Percentiles rank a stretch among this genome's conserved stretches.
These are phyloP conservation scores for Caryocar brasiliense DNA, from an alignment of 441 rosid genomes.

Conservation along the genomic window DNA sequence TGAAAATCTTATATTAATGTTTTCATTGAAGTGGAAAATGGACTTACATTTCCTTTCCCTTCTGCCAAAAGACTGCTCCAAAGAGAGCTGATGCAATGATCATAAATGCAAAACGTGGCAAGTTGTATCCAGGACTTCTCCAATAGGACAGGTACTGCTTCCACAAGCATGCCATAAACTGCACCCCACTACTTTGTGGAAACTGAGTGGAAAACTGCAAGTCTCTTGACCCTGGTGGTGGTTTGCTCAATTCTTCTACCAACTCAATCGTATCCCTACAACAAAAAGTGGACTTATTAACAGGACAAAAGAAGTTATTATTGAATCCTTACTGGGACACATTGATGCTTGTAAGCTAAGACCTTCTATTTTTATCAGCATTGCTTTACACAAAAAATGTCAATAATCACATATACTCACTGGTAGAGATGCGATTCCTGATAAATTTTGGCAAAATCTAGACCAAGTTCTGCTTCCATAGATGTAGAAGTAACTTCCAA, in stretches of 20 bases:
- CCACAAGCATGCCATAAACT: constrained; percentile 57
- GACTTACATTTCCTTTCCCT: constrained; percentile 50
- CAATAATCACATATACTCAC: too few species aligned
- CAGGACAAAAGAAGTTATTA: too few species aligned
- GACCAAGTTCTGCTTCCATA: constrained; percentile 33
- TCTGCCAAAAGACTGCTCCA: constrained; percentile 47
- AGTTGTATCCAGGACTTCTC: constrained; percentile 58
- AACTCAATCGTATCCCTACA: constrained; percentile 33
- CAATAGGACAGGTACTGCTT: constrained; percentile 51
- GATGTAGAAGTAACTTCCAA: constrained; percentile 42
- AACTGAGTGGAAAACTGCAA: constrained; percentile 36
- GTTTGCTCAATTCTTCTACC: constrained; percentile 27
- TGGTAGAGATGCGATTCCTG: constrained; percentile 25
- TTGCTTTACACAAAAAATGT: too few species aligned
- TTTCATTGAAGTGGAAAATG: neutral
- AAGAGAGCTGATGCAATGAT: constrained; percentile 30
- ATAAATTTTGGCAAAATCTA: constrained; percentile 43
- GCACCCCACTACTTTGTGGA: constrained; percentile 46
- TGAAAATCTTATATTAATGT: too few species aligned
- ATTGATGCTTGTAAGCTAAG: too few species aligned
- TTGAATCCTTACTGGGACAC: too few species aligned
- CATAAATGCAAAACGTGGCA: constrained; percentile 24
- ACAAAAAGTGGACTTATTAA: too few species aligned
- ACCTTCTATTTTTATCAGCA: too few species aligned
- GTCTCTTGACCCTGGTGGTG: constrained; percentile 31